These are phyloP conservation scores for Cucumis hystrix DNA, from an alignment of 306 rosid genomes.

Conservation along the genomic window DNA sequence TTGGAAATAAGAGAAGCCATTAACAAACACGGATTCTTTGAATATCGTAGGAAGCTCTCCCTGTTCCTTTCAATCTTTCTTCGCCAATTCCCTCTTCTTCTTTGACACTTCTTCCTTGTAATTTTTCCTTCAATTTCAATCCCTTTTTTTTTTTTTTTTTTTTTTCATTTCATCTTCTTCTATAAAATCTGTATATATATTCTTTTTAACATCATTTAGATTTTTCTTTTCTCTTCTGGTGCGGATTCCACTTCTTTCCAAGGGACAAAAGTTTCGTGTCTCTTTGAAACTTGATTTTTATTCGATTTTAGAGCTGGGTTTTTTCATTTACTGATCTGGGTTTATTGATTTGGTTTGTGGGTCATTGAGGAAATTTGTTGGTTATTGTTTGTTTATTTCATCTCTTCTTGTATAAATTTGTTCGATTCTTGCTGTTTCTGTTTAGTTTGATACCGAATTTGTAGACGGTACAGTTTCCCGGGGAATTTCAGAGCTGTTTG, in stretches of 20 bases:
- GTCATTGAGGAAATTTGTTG: not conserved
- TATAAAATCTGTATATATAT: slow-evolving; percentile 16
- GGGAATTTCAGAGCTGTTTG: not conserved
- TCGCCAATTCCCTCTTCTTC: slow-evolving; percentile 16
- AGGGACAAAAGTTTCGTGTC: not conserved
- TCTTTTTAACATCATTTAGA: not conserved
- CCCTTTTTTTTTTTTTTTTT: not conserved
- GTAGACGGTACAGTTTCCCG: not conserved
- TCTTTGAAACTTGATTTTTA: not conserved
- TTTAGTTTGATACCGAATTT: not conserved
- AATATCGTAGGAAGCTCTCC: slow-evolving; percentile 12
- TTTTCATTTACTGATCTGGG: not conserved
- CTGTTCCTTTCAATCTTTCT: slow-evolving; percentile 17
- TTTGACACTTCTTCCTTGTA: slow-evolving; percentile 30
- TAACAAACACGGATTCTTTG: not conserved
- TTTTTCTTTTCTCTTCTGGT: not conserved
- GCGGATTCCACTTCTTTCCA: slow-evolving; percentile 10
- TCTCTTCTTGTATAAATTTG: not conserved
- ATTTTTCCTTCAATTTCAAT: slow-evolving; percentile 5
- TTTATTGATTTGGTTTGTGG: not conserved
- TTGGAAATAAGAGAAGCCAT: not conserved
- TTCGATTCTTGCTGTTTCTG: not conserved
- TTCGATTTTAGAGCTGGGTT: too few species aligned
- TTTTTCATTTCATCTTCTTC: not conserved
- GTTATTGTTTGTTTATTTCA: not conserved